Conservation (phyloP, 768 basidiomycete species). For the Rhizopogon roseolus region DNA sequence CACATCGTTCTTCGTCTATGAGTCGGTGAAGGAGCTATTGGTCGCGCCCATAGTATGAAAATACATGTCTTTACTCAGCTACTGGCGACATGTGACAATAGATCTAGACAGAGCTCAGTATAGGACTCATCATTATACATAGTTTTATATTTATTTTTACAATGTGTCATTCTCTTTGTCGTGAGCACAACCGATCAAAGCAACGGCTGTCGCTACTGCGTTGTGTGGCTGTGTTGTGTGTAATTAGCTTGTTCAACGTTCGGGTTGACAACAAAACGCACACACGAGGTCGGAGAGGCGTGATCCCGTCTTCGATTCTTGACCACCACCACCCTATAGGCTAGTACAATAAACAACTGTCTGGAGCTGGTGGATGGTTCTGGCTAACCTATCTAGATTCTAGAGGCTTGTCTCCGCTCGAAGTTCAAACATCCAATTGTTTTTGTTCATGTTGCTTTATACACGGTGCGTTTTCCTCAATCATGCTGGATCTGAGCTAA, state of each 20-base stretch:
- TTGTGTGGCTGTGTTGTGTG: not conserved
- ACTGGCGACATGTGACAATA: not conserved
- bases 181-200: too few species aligned
- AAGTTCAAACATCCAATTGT: not conserved
- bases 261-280: not conserved
- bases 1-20: constrained; percentile 82
- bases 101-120: not conserved
- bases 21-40: constrained; percentile 54
- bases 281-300: not conserved
- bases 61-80: constrained; percentile 2
- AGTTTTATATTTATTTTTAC: too few species aligned
- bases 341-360: not conserved
- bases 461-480: constrained; percentile 20
- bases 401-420: not conserved
- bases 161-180: too few species aligned
- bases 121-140: not conserved
- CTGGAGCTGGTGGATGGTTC: not conserved
- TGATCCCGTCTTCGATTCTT: not conserved
- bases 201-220: too few species aligned
- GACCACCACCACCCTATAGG: not conserved
- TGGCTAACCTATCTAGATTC: not conserved
- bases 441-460: constrained; percentile 8
- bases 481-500: not conserved
- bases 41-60: constrained; percentile 23
- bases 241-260: not conserved